phyloP scores from a whole-genome alignment of 306 rosid species.

The Medicago arabica region DNA sequence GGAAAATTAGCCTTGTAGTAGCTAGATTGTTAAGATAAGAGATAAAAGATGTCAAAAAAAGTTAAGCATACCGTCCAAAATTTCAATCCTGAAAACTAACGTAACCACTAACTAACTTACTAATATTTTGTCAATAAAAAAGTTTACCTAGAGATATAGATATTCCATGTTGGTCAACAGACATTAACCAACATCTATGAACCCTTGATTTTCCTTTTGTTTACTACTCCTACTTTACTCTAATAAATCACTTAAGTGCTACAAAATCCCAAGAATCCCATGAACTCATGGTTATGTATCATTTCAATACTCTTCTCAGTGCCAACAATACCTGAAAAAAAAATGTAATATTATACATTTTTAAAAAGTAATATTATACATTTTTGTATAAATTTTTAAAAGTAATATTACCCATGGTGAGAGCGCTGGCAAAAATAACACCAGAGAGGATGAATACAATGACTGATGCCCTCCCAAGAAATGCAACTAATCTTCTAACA shows the following conservation, averaged over 20 bases:
- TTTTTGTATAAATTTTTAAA: no score
- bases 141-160: not conserved
- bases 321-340: constrained; percentile 70
- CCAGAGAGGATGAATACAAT: constrained; percentile 88
- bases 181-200: constrained; percentile 59
- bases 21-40: not conserved
- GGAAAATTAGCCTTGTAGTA: not conserved
- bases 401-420: constrained; percentile 90
- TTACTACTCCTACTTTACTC: not conserved
- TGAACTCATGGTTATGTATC: constrained; percentile 79
- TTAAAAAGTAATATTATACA: not conserved
- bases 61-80: not conserved
- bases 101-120: not conserved
- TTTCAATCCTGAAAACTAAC: not conserved
- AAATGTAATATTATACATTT: not conserved
- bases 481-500: constrained; percentile 58
- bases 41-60: not conserved
- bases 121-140: not conserved
- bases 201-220: not conserved
- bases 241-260: constrained; percentile 51
- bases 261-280: constrained; percentile 86
- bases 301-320: constrained; percentile 61
- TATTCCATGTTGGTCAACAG: constrained; percentile 63
- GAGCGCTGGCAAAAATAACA: constrained; percentile 82
- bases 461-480: constrained; percentile 74